Evolutionary conservation across 2,329 filamentous ascomycete species (phyloP).

Genomic region (Stagonosporopsis chrysanthemi): DNA sequence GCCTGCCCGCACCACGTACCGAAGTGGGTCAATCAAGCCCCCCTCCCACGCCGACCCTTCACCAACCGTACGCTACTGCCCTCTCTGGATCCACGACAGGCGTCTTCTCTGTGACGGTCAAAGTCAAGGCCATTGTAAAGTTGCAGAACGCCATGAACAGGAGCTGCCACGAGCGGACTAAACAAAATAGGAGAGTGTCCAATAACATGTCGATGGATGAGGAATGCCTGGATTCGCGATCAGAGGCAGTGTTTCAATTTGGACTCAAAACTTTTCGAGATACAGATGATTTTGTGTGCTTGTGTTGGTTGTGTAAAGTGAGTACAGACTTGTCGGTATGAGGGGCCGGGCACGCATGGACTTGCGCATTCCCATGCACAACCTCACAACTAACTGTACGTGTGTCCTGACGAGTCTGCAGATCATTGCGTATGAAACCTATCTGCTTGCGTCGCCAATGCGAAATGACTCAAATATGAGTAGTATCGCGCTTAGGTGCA

Average conservation of each 20-base stretch:
- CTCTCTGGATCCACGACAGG: background rate
- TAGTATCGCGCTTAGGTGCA: background rate
- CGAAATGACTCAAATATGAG: background rate
- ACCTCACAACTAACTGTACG: constrained; percentile 3
- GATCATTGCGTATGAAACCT: background rate
- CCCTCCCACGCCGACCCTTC: background rate
- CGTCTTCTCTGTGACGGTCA: constrained; percentile 8
- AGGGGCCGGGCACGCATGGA: constrained; percentile 14
- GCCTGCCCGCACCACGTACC: too few species aligned
- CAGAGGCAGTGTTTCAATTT: background rate
- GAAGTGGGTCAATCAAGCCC: background rate
- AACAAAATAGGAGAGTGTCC: constrained; percentile 2
- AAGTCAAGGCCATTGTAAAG: constrained; percentile 2
- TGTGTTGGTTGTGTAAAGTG: constrained; percentile 2
- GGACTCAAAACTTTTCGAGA: background rate
- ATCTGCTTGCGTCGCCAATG: background rate
- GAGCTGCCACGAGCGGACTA: constrained; percentile 7
- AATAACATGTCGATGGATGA: background rate
- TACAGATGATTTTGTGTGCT: constrained; percentile 3
- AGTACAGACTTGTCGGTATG: constrained; percentile 8
- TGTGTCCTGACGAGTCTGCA: constrained; percentile 5
- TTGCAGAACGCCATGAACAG: constrained; percentile 3
- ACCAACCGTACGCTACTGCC: constrained; percentile 6
- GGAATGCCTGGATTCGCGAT: background rate
- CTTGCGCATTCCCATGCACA: constrained; percentile 13